Conservation (phyloP, 371 early-diverging fungal genomes). For the Blastocladiella emersonii region DNA sequence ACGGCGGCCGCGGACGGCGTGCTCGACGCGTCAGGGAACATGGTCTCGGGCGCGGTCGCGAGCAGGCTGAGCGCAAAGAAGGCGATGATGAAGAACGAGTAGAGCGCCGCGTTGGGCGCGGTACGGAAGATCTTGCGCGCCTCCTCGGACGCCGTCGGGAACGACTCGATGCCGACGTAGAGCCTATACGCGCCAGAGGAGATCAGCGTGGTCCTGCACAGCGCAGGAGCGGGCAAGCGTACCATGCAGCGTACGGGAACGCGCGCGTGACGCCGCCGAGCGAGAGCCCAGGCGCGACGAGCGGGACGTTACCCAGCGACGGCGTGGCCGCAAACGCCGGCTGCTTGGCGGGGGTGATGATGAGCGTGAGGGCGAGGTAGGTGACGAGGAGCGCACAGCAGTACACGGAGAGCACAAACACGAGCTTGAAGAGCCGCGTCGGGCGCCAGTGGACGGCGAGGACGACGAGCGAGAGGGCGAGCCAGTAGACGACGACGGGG, state of each 20-base stretch:
- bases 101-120: background rate
- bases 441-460: background rate
- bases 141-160: background rate
- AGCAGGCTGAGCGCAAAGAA: background rate
- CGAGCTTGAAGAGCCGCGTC: background rate
- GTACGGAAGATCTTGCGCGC: background rate
- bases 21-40: background rate
- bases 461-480: background rate
- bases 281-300: too few species aligned
- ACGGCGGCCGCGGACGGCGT: too few species aligned
- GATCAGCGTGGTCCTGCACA: too few species aligned
- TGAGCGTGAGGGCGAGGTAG: background rate
- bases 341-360: too few species aligned
- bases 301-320: too few species aligned
- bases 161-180: background rate
- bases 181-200: too few species aligned
- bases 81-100: background rate
- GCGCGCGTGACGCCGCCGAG: too few species aligned
- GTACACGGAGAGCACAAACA: background rate
- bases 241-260: too few species aligned
- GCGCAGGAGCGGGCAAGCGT: too few species aligned
- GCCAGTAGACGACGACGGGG: background rate
- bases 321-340: too few species aligned
- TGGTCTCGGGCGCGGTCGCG: background rate
- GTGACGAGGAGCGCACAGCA: background rate